Conservation (phyloP, 345 rosid genomes). For the Rhizophora mangle region DNA sequence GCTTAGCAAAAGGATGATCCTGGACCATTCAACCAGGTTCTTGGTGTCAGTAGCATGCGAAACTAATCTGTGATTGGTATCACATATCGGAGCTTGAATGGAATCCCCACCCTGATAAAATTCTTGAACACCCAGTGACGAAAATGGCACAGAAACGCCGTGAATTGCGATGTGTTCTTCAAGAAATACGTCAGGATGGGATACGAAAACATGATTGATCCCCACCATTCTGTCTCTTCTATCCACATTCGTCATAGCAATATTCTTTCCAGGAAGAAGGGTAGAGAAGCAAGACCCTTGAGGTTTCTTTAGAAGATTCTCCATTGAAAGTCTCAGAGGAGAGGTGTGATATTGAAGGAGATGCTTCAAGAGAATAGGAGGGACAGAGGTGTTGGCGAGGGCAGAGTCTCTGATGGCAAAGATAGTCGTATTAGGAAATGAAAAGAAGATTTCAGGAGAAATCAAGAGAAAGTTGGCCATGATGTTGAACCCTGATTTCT, state of each 20-base stretch:
- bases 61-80: conserved; percentile 25
- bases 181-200: conserved; percentile 72
- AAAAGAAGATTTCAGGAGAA: conserved; percentile 57
- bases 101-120: conserved; percentile 28
- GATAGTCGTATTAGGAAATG: conserved; percentile 56
- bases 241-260: conserved; percentile 43
- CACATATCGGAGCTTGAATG: conserved; percentile 31
- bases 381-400: conserved; percentile 41
- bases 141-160: conserved; percentile 63
- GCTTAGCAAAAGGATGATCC: conserved; percentile 54
- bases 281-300: conserved; percentile 60
- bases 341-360: conserved; percentile 69
- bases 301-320: conserved; percentile 43
- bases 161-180: conserved; percentile 58
- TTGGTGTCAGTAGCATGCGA: conserved; percentile 25
- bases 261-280: conserved; percentile 42
- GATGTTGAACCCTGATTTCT: conserved; percentile 57
- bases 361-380: conserved; percentile 54
- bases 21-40: conserved; percentile 48
- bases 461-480: conserved; percentile 56
- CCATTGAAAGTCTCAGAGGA: conserved; percentile 48
- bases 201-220: conserved; percentile 51
- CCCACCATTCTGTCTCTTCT: conserved; percentile 34
- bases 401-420: conserved; percentile 69
- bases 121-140: conserved; percentile 28